Evolutionary conservation across 2,329 filamentous ascomycete genomes (phyloP).

Genomic region (Colletotrichum salicis): DNA sequence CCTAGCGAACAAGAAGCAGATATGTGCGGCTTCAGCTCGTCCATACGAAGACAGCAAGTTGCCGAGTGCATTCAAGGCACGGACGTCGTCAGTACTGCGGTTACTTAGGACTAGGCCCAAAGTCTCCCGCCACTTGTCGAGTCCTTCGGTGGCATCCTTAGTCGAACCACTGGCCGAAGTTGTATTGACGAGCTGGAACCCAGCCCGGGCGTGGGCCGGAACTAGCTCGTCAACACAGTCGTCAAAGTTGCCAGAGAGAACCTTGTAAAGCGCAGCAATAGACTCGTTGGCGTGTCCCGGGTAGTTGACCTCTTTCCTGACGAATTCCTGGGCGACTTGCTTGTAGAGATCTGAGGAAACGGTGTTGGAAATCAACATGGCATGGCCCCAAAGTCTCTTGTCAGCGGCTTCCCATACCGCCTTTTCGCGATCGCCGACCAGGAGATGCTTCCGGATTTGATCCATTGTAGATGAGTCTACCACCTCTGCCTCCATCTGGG

Average conservation of each 20-base stretch:
- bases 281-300: conserved; percentile 84
- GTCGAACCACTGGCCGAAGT: conserved; percentile 68
- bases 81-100: conserved; percentile 80
- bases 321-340: conserved; percentile 93
- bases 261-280: conserved; percentile 89
- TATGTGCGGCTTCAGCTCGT: conserved; percentile 89
- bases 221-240: conserved; percentile 97
- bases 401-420: conserved; percentile 95
- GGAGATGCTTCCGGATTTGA: conserved; percentile 76
- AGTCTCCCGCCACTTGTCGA: conserved; percentile 96
- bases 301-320: conserved; percentile 92
- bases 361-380: conserved; percentile 84
- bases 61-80: conserved; percentile 82
- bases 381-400: conserved; percentile 94
- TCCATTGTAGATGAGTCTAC: conserved; percentile 77
- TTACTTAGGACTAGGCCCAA: conserved; percentile 88
- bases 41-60: conserved; percentile 86
- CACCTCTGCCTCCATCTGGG: conserved; percentile 68
- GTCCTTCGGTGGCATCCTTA: conserved; percentile 81
- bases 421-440: conserved; percentile 86
- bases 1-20: conserved; percentile 91
- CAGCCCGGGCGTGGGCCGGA: conserved; percentile 89
- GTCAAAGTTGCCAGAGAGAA: conserved; percentile 92
- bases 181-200: conserved; percentile 90
- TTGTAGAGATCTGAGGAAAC: conserved; percentile 88